These are phyloP conservation scores for Metschnikowia lochheadii DNA, from an alignment of 805 yeast species.

Conservation along the genomic window DNA sequence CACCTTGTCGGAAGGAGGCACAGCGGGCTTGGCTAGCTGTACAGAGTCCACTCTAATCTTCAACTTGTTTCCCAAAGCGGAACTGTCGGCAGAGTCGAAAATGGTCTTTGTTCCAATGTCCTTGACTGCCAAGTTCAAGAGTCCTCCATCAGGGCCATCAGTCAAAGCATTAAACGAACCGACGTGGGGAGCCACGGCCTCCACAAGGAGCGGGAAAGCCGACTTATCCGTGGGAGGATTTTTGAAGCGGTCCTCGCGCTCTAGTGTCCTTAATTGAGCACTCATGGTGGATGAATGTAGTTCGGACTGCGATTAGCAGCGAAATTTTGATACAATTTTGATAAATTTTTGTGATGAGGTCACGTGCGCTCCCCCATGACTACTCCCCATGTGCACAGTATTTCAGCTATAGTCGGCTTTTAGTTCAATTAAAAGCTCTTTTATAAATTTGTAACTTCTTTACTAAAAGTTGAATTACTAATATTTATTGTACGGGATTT, in stretches of 20 bases:
- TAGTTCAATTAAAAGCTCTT: neutral
- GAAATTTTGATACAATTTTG: slow-evolving; percentile 7
- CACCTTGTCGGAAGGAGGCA: slow-evolving; percentile 64
- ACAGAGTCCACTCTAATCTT: slow-evolving; percentile 84
- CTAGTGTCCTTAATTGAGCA: slow-evolving; percentile 75
- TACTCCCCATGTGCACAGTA: no score
- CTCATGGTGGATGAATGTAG: slow-evolving; percentile 26
- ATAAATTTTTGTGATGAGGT: slow-evolving; percentile 19
- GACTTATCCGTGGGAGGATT: slow-evolving; percentile 87
- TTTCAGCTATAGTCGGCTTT: neutral
- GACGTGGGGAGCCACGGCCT: slow-evolving; percentile 91
- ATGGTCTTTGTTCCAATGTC: slow-evolving; percentile 86
- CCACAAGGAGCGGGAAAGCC: slow-evolving; percentile 75
- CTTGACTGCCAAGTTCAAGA: slow-evolving; percentile 76
- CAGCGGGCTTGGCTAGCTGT: slow-evolving; percentile 79
- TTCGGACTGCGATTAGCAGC: slow-evolving; percentile 2
- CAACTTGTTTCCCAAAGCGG: slow-evolving; percentile 79
- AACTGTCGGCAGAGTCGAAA: slow-evolving; percentile 71
- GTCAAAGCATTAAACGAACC: slow-evolving; percentile 95
- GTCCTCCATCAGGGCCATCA: slow-evolving; percentile 81
- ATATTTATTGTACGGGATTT: no score
- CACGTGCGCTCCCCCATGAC: slow-evolving; percentile 9
- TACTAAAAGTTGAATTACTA: no score
- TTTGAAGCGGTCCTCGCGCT: slow-evolving; percentile 78
- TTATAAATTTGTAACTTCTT: no score